Evolutionary conservation across 2,329 filamentous ascomycete species (phyloP).

Genomic region (Botrytis paeoniae): DNA sequence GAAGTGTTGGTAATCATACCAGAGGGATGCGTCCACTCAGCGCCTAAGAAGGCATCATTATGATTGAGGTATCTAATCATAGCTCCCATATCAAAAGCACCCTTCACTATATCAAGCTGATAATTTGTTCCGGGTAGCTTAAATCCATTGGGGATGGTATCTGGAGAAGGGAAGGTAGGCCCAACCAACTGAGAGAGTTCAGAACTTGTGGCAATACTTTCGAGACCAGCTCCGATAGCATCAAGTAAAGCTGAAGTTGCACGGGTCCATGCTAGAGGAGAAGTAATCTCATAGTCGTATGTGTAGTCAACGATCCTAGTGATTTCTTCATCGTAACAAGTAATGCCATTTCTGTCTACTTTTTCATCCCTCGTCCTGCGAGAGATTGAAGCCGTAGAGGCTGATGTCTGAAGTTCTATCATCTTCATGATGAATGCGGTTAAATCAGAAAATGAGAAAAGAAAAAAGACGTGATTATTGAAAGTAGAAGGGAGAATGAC

Average conservation of each 20-base stretch:
- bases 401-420: conserved; percentile 11
- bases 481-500: not conserved
- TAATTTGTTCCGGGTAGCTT: conserved; percentile 41
- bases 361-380: conserved; percentile 1
- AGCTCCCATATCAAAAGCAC: conserved; percentile 41
- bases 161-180: conserved; percentile 23
- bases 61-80: conserved; percentile 44
- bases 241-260: conserved; percentile 27
- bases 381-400: not conserved
- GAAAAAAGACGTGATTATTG: not conserved
- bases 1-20: conserved; percentile 19
- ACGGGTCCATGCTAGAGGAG: conserved; percentile 19
- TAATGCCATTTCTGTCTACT: not conserved
- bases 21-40: conserved; percentile 46
- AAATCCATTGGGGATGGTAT: conserved; percentile 37
- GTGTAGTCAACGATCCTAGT: conserved; percentile 27
- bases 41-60: conserved; percentile 42
- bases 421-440: conserved; percentile 14
- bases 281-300: conserved; percentile 23
- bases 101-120: conserved; percentile 40
- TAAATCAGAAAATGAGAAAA: not conserved
- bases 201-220: conserved; percentile 21
- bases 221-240: conserved; percentile 28
- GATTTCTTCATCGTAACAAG: conserved; percentile 26
- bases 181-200: conserved; percentile 27